Base-by-base conservation (phyloP, 441 rosid species). In the Pelargonium cotyledonis region DNA sequence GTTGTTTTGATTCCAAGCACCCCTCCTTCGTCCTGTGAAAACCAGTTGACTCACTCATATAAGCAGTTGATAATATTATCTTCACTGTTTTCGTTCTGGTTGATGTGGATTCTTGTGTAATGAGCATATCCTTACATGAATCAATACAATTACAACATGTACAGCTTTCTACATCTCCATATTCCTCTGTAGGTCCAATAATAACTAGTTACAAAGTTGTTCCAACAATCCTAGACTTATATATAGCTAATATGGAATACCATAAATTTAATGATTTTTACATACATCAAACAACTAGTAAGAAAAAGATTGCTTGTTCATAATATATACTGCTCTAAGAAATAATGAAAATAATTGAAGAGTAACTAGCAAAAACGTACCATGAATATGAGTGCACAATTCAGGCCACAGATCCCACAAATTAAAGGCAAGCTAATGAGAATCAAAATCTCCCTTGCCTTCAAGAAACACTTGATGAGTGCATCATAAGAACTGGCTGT, bases 391-490 rank as follows among this genome's bases (percentile, higher is more conserved):
- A 53, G 58, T 10, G n/a, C 58, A 53, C 16, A 53, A 16, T 2
- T 16, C 58, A 53, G 58, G 58, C 19, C 58, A n/a, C 58, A 53
- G 21, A 53, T 53, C 58, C 58, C 58, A 53, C 58, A 6, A 53
- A 53, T n/a, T n/a, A n/a, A n/a, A n/a, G 58, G 58, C 21, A 53
- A 53, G 58, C 19, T n/a, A 53, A n/a, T 53, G 58, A n/a, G 58
- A 53, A 53, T 53, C 19, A 53, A 15, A 53, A 89, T 75, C 67
- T 85, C 80, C 63, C 87, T 83, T 18, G 96, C 98, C 80, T 93
- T 88, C 14, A 85, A 66, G 65, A 86, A 88, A 38, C 97, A 97
- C 63, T 78, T 89, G 62, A 93, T 81, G 71, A 93, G 84, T 69
- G 82, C 87, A 74, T 79, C 85, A 69, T 89, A 93, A 49, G 98